Evolutionary conservation across 2,329 filamentous ascomycete species (phyloP).

Genomic region (Ilyonectria mors-panacis): DNA sequence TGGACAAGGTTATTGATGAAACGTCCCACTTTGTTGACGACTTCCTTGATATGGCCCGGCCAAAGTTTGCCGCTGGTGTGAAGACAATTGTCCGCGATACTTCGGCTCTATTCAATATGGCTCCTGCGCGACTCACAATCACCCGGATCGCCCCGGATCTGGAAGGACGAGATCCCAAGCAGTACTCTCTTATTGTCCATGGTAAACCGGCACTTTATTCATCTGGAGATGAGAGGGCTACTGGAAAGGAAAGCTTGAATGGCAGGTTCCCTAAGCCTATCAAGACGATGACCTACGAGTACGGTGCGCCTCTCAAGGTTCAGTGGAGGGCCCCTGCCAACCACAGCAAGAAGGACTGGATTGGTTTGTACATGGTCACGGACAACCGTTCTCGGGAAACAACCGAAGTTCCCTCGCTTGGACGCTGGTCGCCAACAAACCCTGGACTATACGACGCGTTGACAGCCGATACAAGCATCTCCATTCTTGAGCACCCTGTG

Average conservation of each 20-base stretch:
- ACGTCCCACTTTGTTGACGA: constrained; percentile 93
- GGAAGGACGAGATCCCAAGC: constrained; percentile 82
- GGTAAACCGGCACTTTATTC: constrained; percentile 71
- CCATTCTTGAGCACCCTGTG: constrained; percentile 76
- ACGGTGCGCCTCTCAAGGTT: constrained; percentile 90
- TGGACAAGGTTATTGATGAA: constrained; percentile 89
- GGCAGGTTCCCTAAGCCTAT: constrained; percentile 78
- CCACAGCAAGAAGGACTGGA: constrained; percentile 94
- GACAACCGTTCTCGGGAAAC: constrained; percentile 90
- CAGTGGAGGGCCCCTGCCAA: constrained; percentile 91
- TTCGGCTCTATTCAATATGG: constrained; percentile 88
- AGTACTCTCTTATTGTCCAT: constrained; percentile 84
- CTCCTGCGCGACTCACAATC: constrained; percentile 88
- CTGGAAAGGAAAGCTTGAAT: constrained; percentile 80
- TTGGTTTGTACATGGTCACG: constrained; percentile 95
- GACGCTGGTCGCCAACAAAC: constrained; percentile 90
- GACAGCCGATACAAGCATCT: constrained; percentile 82
- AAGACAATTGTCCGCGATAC: constrained; percentile 91
- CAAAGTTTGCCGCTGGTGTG: constrained; percentile 88
- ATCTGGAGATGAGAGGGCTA: constrained; percentile 70
- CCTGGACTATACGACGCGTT: constrained; percentile 82
- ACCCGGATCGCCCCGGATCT: constrained; percentile 85
- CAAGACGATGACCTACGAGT: constrained; percentile 86
- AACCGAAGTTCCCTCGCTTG: constrained; percentile 87
- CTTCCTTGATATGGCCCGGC: constrained; percentile 86